Evolutionary conservation across 495 filamentous ascomycete genomes (phyloP).

Genomic region (Talaromyces wortmannii): DNA sequence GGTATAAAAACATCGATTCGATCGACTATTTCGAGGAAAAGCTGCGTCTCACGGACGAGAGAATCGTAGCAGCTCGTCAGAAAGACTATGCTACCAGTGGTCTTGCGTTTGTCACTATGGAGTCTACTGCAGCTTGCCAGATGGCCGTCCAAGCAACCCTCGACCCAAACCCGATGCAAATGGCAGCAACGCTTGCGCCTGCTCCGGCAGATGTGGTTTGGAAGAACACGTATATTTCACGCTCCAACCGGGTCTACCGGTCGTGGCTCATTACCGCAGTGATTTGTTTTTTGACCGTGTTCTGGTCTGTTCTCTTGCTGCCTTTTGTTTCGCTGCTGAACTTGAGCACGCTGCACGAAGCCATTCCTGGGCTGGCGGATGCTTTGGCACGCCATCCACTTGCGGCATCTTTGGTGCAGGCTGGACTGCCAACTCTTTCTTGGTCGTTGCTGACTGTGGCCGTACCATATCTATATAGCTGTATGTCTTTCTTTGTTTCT

Average conservation of each 20-base stretch:
- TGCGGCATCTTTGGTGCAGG: constrained; percentile 70
- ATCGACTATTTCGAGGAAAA: constrained; percentile 91
- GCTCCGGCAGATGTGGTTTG: constrained; percentile 86
- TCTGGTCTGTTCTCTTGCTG: constrained; percentile 86
- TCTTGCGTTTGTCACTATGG: constrained; percentile 93
- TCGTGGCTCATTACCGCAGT: constrained; percentile 78
- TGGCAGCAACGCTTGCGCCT: constrained; percentile 81
- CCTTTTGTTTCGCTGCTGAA: constrained; percentile 72
- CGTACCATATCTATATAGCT: constrained; percentile 93
- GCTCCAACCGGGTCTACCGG: constrained; percentile 61
- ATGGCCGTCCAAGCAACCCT: constrained; percentile 92
- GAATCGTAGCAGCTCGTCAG: constrained; percentile 60
- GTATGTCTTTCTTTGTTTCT: constrained; percentile 29
- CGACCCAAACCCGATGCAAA: constrained; percentile 75
- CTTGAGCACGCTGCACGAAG: constrained; percentile 64
- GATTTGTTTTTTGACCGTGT: constrained; percentile 72
- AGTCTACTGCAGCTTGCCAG: constrained; percentile 86
- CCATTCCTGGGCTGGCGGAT: constrained; percentile 65
- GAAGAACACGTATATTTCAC: constrained; percentile 86
- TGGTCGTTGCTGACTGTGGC: constrained; percentile 80
- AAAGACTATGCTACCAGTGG: constrained; percentile 74
- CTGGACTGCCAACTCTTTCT: constrained; percentile 76
- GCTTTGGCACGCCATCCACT: constrained; percentile 59
- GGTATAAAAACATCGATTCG: constrained; percentile 71
- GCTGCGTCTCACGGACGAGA: constrained; percentile 72